phyloP scores from a whole-genome alignment of 768 basidiomycete species.

The Trametes gibbosa region DNA sequence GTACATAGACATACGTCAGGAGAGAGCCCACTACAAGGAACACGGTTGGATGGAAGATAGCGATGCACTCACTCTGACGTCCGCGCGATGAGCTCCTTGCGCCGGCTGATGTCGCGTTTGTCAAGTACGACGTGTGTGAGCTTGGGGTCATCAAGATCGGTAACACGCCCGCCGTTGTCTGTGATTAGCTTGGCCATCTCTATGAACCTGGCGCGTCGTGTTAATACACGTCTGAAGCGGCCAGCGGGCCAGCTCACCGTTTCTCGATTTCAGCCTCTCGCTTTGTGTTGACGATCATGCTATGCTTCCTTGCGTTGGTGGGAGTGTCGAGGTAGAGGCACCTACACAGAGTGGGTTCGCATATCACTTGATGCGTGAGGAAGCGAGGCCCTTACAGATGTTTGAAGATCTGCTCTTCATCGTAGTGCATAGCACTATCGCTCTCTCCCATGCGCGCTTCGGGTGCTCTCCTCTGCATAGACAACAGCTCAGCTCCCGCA shows the following conservation, averaged over 20 bases:
- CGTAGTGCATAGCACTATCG: conserved; percentile 70
- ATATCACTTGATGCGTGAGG: background rate
- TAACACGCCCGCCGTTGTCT: conserved; percentile 72
- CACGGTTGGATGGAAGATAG: too few species aligned
- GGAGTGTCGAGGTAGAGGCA: conserved; percentile 89
- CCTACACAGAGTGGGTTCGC: conserved; percentile 38
- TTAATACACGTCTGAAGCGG: background rate
- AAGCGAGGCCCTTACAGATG: conserved; percentile 59
- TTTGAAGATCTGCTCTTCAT: conserved; percentile 73
- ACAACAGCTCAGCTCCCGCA: background rate
- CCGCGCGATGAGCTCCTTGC: conserved; percentile 63
- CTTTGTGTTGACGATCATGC: conserved; percentile 55
- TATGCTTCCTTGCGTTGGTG: conserved; percentile 64
- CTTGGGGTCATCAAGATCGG: conserved; percentile 67
- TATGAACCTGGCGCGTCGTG: conserved; percentile 46
- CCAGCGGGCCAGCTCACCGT: conserved; percentile 39
- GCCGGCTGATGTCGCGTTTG: conserved; percentile 75
- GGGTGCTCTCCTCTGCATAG: background rate
- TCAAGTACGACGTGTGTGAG: conserved; percentile 86
- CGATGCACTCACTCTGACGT: conserved; percentile 60
- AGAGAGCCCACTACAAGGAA: background rate
- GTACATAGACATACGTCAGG: background rate
- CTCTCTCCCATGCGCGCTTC: conserved; percentile 72
- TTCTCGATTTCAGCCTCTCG: conserved; percentile 49
- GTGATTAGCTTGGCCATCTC: conserved; percentile 50